Base-by-base conservation (phyloP, 192 early-diverging fungal species). In the Coemansia sp. region DNA sequence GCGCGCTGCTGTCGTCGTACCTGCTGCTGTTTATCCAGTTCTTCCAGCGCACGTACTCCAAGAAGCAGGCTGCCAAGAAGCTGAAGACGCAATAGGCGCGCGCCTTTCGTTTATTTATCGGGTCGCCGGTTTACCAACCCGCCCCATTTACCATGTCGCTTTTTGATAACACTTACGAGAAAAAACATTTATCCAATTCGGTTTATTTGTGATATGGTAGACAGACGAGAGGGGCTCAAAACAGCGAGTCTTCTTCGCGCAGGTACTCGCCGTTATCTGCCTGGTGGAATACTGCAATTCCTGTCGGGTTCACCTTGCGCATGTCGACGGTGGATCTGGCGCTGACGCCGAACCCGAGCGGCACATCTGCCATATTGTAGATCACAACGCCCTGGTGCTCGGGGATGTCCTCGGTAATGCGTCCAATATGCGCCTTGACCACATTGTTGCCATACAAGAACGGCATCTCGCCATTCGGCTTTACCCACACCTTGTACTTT, bases 381-480 rank as follows among this genome's bases (percentile, higher is more conserved):
- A 99, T 83, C 7, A 99, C 85, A 5, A 96, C 93, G 60, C 96
- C 96, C 66, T 94, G 92, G 75, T 99, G 91, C 68, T 97, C 92
- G 25, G 96, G 96, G 21, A 93, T 96, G 72, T 99, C 94, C 64
- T 99, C 96, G 7, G 96, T 96, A 49, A 97, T 92, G 38, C 96
- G 80, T 15, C 94, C 94, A 54, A 99, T 78, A 64, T 99, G 96
- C 8, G 95, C 97, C 72, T 96, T 99, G 49, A 95, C 82, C 35
- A 97, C 83, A 65, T 99, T 88, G 82, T 99, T 99, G 10, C 97
- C 95, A 62, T 99, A 99, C 55, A 99, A 57, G 80, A 92, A 99
- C 8, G 93, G 89, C 94, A 95, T 97, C 76, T 99, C 97, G 46
- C 97, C 97, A 64, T 91, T 95, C 32, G 97, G 94, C 72, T 97